Conservation (phyloP, 257 asterid species). For the Lithospermum erythrorhizon region DNA sequence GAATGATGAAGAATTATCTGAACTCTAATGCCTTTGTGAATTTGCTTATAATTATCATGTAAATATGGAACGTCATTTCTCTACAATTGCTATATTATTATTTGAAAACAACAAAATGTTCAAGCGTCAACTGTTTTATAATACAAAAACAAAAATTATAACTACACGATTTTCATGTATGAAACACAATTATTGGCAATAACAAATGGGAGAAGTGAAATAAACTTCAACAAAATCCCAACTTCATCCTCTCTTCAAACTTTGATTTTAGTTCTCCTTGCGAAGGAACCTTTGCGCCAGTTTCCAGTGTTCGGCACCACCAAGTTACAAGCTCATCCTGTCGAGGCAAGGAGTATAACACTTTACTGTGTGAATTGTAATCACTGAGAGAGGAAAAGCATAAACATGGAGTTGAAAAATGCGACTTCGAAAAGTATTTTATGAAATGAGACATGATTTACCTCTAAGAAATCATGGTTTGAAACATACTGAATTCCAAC, state of each 20-base stretch:
- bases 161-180: no score
- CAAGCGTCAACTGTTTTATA: no score
- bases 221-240: slow-evolving; percentile 28
- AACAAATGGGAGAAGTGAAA: neutral
- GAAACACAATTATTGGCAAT: no score
- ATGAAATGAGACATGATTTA: slow-evolving; percentile 15
- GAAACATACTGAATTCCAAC: slow-evolving; percentile 63
- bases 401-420: neutral
- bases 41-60: no score
- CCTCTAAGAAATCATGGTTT: slow-evolving; percentile 76
- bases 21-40: no score
- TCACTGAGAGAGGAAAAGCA: neutral
- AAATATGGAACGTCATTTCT: no score
- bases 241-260: slow-evolving; percentile 22
- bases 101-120: no score
- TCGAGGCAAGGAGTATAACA: neutral
- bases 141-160: no score
- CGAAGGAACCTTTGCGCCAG: slow-evolving; percentile 52
- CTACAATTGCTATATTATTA: no score
- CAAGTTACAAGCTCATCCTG: slow-evolving; percentile 79
- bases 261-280: slow-evolving; percentile 45
- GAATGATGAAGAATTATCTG: neutral
- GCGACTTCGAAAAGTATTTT: neutral
- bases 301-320: slow-evolving; percentile 51
- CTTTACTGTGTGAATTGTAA: neutral